Percentiles rank a stretch among this genome's conserved stretches.
phyloP scores from a whole-genome alignment of 1,284 basidiomycete species.

The Pulchroboletus neoregius region DNA sequence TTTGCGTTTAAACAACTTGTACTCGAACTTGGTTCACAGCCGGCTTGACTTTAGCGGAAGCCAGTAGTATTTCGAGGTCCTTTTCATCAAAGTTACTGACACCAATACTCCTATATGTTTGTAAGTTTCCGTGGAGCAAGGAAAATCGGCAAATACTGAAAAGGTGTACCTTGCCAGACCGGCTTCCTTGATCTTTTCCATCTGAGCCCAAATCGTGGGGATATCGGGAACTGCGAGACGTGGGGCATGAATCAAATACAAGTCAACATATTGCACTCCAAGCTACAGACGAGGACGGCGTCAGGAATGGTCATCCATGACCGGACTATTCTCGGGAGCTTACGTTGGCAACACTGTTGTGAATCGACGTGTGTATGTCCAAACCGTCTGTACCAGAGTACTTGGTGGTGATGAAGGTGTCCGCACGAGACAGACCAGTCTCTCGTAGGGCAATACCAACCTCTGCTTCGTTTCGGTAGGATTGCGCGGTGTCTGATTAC shows the following conservation, averaged over 20 bases:
- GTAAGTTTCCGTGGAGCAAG: background rate
- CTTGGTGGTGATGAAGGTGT: conserved; percentile 54
- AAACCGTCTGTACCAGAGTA: conserved; percentile 52
- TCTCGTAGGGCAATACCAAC: conserved; percentile 47
- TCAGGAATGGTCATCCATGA: background rate
- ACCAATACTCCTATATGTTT: conserved; percentile 58
- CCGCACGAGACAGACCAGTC: conserved; percentile 41
- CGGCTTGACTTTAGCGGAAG: conserved; percentile 41
- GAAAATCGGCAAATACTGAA: background rate
- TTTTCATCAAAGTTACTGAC: conserved; percentile 67
- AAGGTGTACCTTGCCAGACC: conserved; percentile 52
- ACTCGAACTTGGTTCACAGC: too few species aligned
- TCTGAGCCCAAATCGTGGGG: too few species aligned
- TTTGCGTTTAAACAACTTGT: too few species aligned
- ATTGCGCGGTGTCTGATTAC: conserved; percentile 44
- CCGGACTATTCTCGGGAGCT: conserved; percentile 13
- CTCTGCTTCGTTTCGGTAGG: conserved; percentile 47
- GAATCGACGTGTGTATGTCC: conserved; percentile 50
- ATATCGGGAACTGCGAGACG: conserved; percentile 37
- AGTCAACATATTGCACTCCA: conserved; percentile 62
- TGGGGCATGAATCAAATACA: conserved; percentile 60
- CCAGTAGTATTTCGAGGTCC: conserved; percentile 45
- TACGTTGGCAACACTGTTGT: conserved; percentile 56
- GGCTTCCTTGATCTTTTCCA: conserved; percentile 52
- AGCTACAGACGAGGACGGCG: conserved; percentile 38